Base-by-base conservation (phyloP, 192 early-diverging fungal species). In the Backusella liffmaniae region DNA sequence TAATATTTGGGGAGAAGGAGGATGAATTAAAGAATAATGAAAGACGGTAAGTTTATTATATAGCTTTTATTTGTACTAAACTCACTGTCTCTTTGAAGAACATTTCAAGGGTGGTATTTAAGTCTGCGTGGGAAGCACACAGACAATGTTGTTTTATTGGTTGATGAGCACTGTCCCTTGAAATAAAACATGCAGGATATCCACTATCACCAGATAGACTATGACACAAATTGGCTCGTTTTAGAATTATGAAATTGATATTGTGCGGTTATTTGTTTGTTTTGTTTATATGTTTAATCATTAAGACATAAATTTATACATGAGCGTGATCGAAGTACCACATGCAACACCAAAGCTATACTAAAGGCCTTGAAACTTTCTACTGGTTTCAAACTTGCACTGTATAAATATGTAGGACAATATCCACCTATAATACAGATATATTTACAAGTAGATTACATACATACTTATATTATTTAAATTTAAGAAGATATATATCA, bases 371-470 rank as follows among this genome's bases (percentile, higher is more conserved):
- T 59, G 37, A 77, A 49, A 34, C 56, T 32, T 42, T 69, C 66
- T 9, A 26, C n/a, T 9, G 73, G 10, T 13, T 42, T 53, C 44
- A 21, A 59, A 18, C 66, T 44, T 62, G 71, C 75, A 73, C 73
- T 81, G 23, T 77, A 75, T 26, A 81, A 78, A 41, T 77, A 82
- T 8, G 66, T 75, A 51, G 77, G 76, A 21, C 80, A 82, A 39
- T 73, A 59, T 34, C 42, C 32, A 42, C 15, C 80, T 77, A 73
- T n/a, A 23, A 16, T 70, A 35, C 29, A 39, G 10, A 68, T 67
- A 42, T 23, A 70, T 80, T 30, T 35, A 75, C 85, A 84, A 35
- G 77, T 36, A 70, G 30, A 23, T 68, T 59, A 51, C 16, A 72
- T 46, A 66, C 42, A 15, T 29, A 5, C 21, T 0, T 15, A 41